Percentiles rank a stretch among this genome's conserved stretches.
Conservation (phyloP, 1,139 yeast species). For the Sugiyamaella paludigena region DNA sequence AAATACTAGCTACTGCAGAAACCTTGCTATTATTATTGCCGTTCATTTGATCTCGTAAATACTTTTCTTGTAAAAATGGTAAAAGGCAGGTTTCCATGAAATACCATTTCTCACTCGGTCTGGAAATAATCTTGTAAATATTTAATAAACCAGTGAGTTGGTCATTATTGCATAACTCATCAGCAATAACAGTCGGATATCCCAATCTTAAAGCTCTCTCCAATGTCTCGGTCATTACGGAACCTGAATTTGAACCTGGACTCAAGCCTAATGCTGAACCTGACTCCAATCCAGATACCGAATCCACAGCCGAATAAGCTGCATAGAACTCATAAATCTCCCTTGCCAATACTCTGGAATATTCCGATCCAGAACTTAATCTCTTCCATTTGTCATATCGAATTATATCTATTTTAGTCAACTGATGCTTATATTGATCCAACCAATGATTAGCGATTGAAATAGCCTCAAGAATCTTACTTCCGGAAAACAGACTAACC, state of each 20-base stretch:
- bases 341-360: conserved; percentile 14
- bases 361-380: conserved; percentile 18
- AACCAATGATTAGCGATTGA: conserved; percentile 18
- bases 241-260: neutral
- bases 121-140: conserved; percentile 2
- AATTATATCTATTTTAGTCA: conserved; percentile 3
- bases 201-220: conserved; percentile 21
- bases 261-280: neutral
- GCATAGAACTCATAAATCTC: conserved; percentile 14
- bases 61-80: conserved; percentile 12
- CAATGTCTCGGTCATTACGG: conserved; percentile 10
- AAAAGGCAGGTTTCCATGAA: conserved; percentile 14
- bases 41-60: neutral
- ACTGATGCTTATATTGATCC: conserved; percentile 9
- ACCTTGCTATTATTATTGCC: neutral
- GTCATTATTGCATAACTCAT: conserved; percentile 2
- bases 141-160: neutral
- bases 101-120: conserved; percentile 17
- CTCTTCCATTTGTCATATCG: conserved; percentile 19
- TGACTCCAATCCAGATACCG: too few species aligned
- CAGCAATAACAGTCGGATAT: conserved; percentile 14
- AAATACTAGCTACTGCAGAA: neutral
- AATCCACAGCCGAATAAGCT: neutral
- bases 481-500: conserved; percentile 20
- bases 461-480: conserved; percentile 20